Conservation (phyloP, 2,329 filamentous ascomycete genomes). For the Aspergillus sp. region DNA sequence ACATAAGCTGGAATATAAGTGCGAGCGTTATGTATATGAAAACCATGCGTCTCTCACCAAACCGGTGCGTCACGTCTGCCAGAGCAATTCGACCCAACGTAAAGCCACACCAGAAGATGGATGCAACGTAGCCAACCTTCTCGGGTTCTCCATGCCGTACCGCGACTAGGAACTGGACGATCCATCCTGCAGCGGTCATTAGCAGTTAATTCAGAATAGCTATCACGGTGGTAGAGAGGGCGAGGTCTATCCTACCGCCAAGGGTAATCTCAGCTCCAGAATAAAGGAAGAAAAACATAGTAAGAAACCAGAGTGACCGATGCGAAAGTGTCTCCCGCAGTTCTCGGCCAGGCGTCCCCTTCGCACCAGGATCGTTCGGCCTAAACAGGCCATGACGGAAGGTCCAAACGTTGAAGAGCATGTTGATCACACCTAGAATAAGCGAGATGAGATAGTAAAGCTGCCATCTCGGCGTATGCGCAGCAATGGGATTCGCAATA, state of each 20-base stretch:
- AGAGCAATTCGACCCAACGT: constrained; percentile 22
- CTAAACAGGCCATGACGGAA: constrained; percentile 22
- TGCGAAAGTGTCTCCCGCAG: constrained; percentile 19
- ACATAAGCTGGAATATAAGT: constrained; percentile 21
- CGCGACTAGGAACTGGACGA: constrained; percentile 25
- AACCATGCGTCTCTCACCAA: constrained; percentile 25
- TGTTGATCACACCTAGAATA: constrained; percentile 17
- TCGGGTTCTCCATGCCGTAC: constrained; percentile 23
- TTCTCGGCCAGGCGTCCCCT: constrained; percentile 20
- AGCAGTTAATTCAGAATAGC: not conserved
- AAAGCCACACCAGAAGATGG: constrained; percentile 25
- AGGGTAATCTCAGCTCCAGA: constrained; percentile 24
- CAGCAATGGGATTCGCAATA: constrained; percentile 24
- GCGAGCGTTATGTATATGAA: constrained; percentile 22
- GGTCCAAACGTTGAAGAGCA: constrained; percentile 16
- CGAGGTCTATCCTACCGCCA: constrained; percentile 16
- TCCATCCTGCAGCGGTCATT: constrained; percentile 18
- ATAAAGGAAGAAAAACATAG: constrained; percentile 27
- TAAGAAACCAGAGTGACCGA: constrained; percentile 23
- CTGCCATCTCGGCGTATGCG: constrained; percentile 22
- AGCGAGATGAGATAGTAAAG: constrained; percentile 23
- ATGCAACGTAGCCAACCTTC: constrained; percentile 26
- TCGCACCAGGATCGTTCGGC: constrained; percentile 20
- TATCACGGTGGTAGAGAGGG: not conserved
- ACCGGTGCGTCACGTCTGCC: constrained; percentile 23